Evolutionary conservation across 2,329 filamentous ascomycete genomes (phyloP), one percentile per base, ranked within the genome.

Genomic region (Cytospora paraplurivora): DNA sequence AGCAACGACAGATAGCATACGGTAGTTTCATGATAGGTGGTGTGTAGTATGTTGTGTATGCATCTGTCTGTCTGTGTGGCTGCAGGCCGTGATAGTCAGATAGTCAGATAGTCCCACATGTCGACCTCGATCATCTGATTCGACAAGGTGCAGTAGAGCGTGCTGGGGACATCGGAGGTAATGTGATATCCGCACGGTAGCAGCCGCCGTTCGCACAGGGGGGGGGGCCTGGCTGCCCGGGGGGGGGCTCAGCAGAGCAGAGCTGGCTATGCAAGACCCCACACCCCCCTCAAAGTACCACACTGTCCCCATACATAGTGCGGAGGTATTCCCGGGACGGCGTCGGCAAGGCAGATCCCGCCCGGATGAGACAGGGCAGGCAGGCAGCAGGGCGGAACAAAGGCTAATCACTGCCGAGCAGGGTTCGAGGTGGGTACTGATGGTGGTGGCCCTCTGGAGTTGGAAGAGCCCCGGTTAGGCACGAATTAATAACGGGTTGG

Each of bases 71-170:
- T n/a, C n/a, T 35, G 38, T 61, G 58, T 61, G 58, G 58, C 58
- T 61, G 58, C 44, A 51, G n/a, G 57, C 35, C 27, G 27, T 27
- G 27, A 27, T 33, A 19, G 51, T 33, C 51, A 47, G 49, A n/a
- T n/a, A n/a, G n/a, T n/a, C n/a, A 32, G n/a, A 47, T 34, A 50
- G 59, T 60, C 60, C 62, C 63, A 56, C 63, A 63, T 56, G 51
- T 27, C 27, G 2, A 50, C 49, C 37, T 49, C 27, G 33, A 41
- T 65, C 63, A 63, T 65, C 52, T 65, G 63, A 65, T 65, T 52
- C 44, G 59, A 63, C 51, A 56, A 27, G 27, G 60, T 65, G 60
- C 54, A 41, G 35, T 6, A 38, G 27, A 10, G 55, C 55, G 47
- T 56, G 41, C 19, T 17, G 41, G 35, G 54, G 51, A 34, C 19